These are phyloP conservation scores for Zalaria obscura DNA, from an alignment of 2,329 filamentous ascomycete species.

Conservation along the genomic window DNA sequence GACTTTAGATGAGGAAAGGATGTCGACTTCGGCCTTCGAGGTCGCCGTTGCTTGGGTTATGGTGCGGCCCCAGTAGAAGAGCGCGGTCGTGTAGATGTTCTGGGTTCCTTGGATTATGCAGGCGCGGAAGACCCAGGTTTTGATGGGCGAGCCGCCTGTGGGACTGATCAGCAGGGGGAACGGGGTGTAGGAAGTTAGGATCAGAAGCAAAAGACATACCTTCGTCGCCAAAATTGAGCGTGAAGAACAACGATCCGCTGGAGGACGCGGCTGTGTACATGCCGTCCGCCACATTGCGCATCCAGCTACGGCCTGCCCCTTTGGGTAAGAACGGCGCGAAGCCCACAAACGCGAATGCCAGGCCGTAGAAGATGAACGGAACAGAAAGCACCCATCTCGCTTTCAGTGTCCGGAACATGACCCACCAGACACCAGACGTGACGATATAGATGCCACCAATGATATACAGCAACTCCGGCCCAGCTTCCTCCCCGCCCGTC, in stretches of 20 bases:
- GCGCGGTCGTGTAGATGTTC: slow-evolving; percentile 48
- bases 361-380: slow-evolving; percentile 49
- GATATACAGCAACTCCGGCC: slow-evolving; percentile 43
- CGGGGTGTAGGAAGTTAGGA: too few relatives aligned
- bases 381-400: slow-evolving; percentile 43
- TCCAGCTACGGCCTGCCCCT: slow-evolving; percentile 30
- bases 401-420: slow-evolving; percentile 43
- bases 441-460: slow-evolving; percentile 45
- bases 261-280: slow-evolving; percentile 49
- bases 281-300: slow-evolving; percentile 47
- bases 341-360: slow-evolving; percentile 50
- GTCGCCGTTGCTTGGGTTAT: slow-evolving; percentile 31
- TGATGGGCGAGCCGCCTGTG: slow-evolving; percentile 40
- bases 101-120: slow-evolving; percentile 53
- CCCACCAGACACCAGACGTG: slow-evolving; percentile 48
- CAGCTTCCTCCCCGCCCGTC: slow-evolving; percentile 46
- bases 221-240: slow-evolving; percentile 45
- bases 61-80: slow-evolving; percentile 54
- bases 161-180: too few relatives aligned
- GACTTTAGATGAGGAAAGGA: background rate
- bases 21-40: slow-evolving; percentile 20
- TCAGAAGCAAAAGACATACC: too few relatives aligned
- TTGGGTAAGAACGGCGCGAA: slow-evolving; percentile 40
- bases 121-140: slow-evolving; percentile 53
- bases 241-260: slow-evolving; percentile 50